A percentile compares a stretch with the other conserved stretches of the same genome.
These are phyloP conservation scores for Senna tora DNA, from an alignment of 306 rosid genomes.

Conservation along the genomic window DNA sequence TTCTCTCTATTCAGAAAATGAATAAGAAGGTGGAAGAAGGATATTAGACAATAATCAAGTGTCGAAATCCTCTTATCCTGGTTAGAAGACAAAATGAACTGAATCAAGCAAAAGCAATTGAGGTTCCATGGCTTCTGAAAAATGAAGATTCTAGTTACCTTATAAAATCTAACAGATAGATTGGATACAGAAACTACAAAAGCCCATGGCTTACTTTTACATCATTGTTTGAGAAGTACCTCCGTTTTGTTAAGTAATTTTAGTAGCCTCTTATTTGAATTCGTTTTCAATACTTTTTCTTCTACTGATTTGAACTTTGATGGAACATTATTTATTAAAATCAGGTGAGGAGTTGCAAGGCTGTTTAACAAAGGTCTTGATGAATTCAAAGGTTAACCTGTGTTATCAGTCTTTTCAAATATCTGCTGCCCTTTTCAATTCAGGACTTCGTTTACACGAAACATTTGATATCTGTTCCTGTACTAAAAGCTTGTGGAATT, in stretches of 20 bases:
- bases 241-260: constrained; percentile 2
- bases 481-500: constrained; percentile 32
- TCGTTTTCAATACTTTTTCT: constrained; percentile 3
- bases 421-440: constrained; percentile 3
- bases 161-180: too few species aligned
- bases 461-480: constrained; percentile 13
- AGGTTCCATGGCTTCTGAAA: background rate
- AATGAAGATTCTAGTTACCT: too few species aligned
- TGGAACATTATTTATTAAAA: constrained; percentile 20
- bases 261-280: background rate
- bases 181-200: too few species aligned
- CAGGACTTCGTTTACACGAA: background rate
- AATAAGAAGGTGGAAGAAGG: background rate
- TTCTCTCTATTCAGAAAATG: background rate
- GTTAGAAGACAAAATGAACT: background rate
- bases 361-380: constrained; percentile 64
- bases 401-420: constrained; percentile 5
- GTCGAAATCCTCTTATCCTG: background rate
- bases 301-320: background rate
- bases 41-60: background rate
- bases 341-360: constrained; percentile 54
- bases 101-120: background rate
- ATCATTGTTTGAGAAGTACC: too few species aligned
- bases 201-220: too few species aligned
- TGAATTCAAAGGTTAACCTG: constrained; percentile 57